phyloP scores from a whole-genome alignment of 768 basidiomycete species.

The Antrodiella citrinella region DNA sequence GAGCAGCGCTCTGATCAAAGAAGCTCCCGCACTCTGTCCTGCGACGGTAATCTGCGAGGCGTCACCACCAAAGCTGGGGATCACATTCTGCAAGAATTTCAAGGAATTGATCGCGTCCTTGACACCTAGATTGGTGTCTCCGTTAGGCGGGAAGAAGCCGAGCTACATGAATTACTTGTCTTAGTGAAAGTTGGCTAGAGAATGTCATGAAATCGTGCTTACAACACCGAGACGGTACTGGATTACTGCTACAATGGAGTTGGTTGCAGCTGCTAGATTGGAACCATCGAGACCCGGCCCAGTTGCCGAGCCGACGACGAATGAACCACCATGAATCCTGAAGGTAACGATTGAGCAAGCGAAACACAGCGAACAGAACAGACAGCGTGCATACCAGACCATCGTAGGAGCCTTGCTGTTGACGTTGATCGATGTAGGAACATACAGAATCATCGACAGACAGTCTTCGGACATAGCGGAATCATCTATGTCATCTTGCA shows the following conservation, averaged over 20 bases:
- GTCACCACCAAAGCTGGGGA: constrained; percentile 63
- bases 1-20: constrained; percentile 69
- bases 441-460: constrained; percentile 69
- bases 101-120: constrained; percentile 62
- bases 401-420: constrained; percentile 39
- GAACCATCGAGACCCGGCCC: constrained; percentile 73
- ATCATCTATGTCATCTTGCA: constrained; percentile 46
- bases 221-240: constrained; percentile 82
- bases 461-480: constrained; percentile 69
- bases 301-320: constrained; percentile 60
- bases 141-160: constrained; percentile 67
- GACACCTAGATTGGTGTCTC: constrained; percentile 63
- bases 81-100: constrained; percentile 47
- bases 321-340: constrained; percentile 88
- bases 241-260: constrained; percentile 72
- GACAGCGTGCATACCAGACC: constrained; percentile 45
- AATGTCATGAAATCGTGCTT: constrained; percentile 20
- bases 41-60: constrained; percentile 61
- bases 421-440: constrained; percentile 36
- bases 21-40: constrained; percentile 78
- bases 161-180: constrained; percentile 44
- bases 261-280: constrained; percentile 57
- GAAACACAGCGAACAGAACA: not conserved
- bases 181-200: not conserved
- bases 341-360: not conserved